Evolutionary conservation across 768 basidiomycete species (phyloP).

Genomic region (Hygrocybe coccinea): DNA sequence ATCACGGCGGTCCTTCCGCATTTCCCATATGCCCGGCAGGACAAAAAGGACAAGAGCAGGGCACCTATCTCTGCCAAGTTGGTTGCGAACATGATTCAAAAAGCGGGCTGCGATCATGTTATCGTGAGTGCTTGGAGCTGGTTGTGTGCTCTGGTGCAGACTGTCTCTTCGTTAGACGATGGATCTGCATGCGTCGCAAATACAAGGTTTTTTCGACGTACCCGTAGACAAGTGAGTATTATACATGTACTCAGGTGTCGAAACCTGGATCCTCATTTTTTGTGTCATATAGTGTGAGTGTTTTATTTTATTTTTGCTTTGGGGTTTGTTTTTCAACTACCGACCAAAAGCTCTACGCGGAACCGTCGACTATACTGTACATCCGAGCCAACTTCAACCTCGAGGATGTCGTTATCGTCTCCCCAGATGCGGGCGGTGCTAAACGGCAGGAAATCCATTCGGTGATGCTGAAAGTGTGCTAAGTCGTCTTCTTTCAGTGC

Average conservation of each 20-base stretch:
- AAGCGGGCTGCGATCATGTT: conserved; percentile 91
- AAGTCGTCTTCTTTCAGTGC: conserved; percentile 51
- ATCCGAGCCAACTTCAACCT: conserved; percentile 89
- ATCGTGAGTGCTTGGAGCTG: conserved; percentile 59
- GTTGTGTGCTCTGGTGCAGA: too few species aligned
- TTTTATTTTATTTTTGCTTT: conserved; percentile 13
- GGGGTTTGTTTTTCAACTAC: conserved; percentile 5
- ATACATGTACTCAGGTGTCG: neutral
- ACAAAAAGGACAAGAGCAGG: conserved; percentile 98
- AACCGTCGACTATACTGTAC: conserved; percentile 91
- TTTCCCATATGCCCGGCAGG: conserved; percentile 95
- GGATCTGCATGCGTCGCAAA: conserved; percentile 98
- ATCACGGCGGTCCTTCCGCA: conserved; percentile 98
- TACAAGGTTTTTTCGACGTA: conserved; percentile 99
- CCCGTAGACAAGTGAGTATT: conserved; percentile 94
- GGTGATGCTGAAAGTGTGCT: neutral
- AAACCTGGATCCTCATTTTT: conserved; percentile 2
- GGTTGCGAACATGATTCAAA: conserved; percentile 95
- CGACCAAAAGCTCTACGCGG: conserved; percentile 73
- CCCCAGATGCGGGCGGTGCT: conserved; percentile 96
- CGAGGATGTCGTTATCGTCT: conserved; percentile 87
- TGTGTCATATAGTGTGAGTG: conserved; percentile 48
- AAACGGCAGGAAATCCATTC: conserved; percentile 64
- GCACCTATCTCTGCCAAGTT: conserved; percentile 98
- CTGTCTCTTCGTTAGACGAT: conserved; percentile 92